phyloP scores from a whole-genome alignment of 169 alveolate genomes.

The Toxoplasma gondii region DNA sequence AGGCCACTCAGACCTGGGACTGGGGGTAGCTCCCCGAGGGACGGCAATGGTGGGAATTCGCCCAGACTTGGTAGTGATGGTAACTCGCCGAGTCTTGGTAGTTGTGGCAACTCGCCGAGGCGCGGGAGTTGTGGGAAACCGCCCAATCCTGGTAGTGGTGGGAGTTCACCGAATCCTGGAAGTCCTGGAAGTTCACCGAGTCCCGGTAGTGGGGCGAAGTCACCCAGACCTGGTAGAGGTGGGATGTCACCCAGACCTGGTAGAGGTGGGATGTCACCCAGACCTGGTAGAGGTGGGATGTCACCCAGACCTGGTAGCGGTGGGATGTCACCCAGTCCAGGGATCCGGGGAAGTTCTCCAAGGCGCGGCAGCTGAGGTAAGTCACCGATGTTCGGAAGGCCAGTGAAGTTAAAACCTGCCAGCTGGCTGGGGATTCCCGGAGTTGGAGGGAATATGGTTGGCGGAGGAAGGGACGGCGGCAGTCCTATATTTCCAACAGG shows the following conservation, averaged over 20 bases:
- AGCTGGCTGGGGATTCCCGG: not conserved
- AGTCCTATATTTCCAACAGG: not conserved
- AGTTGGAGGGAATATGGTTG: not conserved
- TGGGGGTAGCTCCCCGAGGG: no score
- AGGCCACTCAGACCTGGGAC: no score
- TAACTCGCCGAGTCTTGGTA: no score
- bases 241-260: not conserved
- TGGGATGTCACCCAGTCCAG: not conserved
- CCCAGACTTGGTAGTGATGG: no score
- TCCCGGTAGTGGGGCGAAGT: not conserved
- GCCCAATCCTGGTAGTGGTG: no score
- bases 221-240: not conserved
- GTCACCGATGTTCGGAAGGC: not conserved
- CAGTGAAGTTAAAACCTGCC: not conserved
- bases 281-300: not conserved
- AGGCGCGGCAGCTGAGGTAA: slow-evolving; percentile 1
- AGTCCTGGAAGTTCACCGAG: not conserved
- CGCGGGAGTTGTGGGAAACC: no score
- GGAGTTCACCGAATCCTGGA: no score
- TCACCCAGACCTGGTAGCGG: not conserved
- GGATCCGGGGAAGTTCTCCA: slow-evolving; percentile 2
- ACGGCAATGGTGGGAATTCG: no score
- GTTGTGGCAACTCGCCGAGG: no score
- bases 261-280: not conserved
- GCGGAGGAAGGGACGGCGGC: not conserved